Evolutionary conservation across 345 rosid genomes (phyloP).

Genomic region (Murraya paniculata): DNA sequence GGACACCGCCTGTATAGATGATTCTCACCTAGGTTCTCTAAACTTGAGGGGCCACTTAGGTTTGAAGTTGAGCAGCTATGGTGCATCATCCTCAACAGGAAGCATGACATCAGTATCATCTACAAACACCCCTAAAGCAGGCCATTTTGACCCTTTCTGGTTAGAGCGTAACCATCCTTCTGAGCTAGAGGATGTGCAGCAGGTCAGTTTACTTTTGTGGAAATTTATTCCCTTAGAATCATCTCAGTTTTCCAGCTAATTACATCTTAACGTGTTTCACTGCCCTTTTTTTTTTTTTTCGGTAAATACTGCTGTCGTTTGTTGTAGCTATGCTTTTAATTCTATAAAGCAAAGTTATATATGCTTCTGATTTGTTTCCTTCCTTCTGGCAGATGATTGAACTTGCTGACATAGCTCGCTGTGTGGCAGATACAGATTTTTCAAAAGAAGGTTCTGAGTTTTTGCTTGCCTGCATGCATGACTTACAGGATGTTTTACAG

Average conservation of each 20-base stretch:
- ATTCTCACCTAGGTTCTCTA: conserved; percentile 41
- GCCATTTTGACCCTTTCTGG: conserved; percentile 83
- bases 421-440: conserved; percentile 64
- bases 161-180: conserved; percentile 60
- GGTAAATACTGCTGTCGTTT: background rate
- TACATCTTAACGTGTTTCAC: background rate
- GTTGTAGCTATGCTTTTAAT: background rate
- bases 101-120: conserved; percentile 83
- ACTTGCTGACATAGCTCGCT: conserved; percentile 80
- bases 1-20: conserved; percentile 80
- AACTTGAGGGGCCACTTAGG: conserved; percentile 54
- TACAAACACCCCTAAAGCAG: conserved; percentile 69
- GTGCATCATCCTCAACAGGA: conserved; percentile 69
- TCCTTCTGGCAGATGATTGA: conserved; percentile 60
- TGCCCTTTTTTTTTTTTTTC: background rate
- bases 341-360: background rate
- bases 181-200: conserved; percentile 73
- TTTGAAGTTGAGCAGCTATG: conserved; percentile 52
- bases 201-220: conserved; percentile 47
- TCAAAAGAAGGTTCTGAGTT: conserved; percentile 63
- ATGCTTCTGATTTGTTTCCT: background rate
- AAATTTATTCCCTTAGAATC: background rate
- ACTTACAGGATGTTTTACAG: conserved; percentile 66
- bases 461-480: conserved; percentile 77
- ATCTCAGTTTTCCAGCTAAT: background rate